Conservation (phyloP, 208 protist genomes). For the Leishmania lainsoni region DNA sequence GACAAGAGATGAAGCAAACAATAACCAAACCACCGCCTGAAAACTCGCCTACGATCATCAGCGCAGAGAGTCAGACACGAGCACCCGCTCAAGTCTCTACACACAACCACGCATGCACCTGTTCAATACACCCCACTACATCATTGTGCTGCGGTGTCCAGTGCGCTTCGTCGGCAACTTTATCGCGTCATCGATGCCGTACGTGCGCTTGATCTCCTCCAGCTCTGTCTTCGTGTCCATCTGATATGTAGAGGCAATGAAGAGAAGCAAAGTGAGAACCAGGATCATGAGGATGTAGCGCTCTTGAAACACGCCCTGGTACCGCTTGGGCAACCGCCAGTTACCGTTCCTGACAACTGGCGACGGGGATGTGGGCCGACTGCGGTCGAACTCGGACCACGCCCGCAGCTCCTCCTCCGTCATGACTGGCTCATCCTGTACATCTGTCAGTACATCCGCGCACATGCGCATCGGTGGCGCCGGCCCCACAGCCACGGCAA, state of each 20-base stretch:
- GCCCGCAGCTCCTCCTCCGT: slow-evolving; percentile 30
- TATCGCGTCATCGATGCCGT: slow-evolving; percentile 16
- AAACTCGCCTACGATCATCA: neutral
- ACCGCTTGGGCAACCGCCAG: slow-evolving; percentile 15
- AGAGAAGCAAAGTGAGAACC: slow-evolving; percentile 18
- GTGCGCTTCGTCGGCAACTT: neutral
- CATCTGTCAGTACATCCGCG: slow-evolving; percentile 5
- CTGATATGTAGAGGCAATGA: slow-evolving; percentile 25
- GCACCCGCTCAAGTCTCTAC: neutral
- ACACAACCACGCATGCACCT: neutral
- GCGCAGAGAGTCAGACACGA: neutral
- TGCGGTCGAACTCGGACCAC: slow-evolving; percentile 26
- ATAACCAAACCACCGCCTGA: too few relatives aligned
- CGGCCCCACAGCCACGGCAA: neutral
- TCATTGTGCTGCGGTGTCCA: neutral
- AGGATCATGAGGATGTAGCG: slow-evolving; percentile 23
- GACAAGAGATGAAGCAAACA: neutral
- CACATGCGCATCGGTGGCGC: slow-evolving; percentile 7
- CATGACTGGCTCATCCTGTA: slow-evolving; percentile 20
- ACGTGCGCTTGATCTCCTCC: slow-evolving; percentile 36
- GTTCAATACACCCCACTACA: neutral
- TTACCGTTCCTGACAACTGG: neutral
- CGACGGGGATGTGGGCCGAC: slow-evolving; percentile 19
- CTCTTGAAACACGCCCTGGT: slow-evolving; percentile 30
- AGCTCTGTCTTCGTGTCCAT: slow-evolving; percentile 29